A percentile compares a stretch with the other conserved stretches of the same genome.
Evolutionary conservation across 352 stramenopile species (phyloP).

Genomic region (Phytopythium kandeliae): DNA sequence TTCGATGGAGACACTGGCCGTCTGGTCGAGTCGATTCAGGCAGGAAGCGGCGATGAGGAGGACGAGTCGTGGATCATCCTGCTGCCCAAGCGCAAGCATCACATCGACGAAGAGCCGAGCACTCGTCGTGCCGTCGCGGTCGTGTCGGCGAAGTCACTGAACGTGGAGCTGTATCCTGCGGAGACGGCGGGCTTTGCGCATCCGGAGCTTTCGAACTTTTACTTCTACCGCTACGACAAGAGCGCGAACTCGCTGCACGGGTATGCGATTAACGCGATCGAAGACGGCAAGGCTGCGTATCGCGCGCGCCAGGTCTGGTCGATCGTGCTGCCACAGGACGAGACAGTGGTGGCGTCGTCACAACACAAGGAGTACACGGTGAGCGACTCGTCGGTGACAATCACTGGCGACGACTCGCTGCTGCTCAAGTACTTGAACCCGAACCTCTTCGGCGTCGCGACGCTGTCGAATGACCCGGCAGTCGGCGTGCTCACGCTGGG

Average conservation of each 20-base stretch:
- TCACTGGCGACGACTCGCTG: conserved; percentile 94
- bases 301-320: conserved; percentile 57
- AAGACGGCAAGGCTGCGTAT: conserved; percentile 19
- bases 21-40: conserved; percentile 28
- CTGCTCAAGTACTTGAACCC: conserved; percentile 98
- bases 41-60: conserved; percentile 8
- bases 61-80: conserved; percentile 53
- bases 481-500: conserved; percentile 67
- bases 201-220: conserved; percentile 65
- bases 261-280: conserved; percentile 39
- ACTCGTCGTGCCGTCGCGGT: conserved; percentile 56
- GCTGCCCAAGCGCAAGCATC: conserved; percentile 66
- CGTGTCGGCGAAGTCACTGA: conserved; percentile 36
- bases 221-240: conserved; percentile 73
- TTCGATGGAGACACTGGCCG: conserved; percentile 65
- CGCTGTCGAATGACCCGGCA: conserved; percentile 53
- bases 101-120: conserved; percentile 47
- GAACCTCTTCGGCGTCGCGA: conserved; percentile 92
- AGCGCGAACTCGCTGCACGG: conserved; percentile 39
- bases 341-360: conserved; percentile 49
- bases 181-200: conserved; percentile 31
- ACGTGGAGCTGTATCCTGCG: conserved; percentile 53
- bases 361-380: conserved; percentile 56
- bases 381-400: conserved; percentile 73
- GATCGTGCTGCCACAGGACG: conserved; percentile 53